These are phyloP conservation scores for Fusarium sp. DNA, from an alignment of 2,329 filamentous ascomycete species.

Conservation along the genomic window DNA sequence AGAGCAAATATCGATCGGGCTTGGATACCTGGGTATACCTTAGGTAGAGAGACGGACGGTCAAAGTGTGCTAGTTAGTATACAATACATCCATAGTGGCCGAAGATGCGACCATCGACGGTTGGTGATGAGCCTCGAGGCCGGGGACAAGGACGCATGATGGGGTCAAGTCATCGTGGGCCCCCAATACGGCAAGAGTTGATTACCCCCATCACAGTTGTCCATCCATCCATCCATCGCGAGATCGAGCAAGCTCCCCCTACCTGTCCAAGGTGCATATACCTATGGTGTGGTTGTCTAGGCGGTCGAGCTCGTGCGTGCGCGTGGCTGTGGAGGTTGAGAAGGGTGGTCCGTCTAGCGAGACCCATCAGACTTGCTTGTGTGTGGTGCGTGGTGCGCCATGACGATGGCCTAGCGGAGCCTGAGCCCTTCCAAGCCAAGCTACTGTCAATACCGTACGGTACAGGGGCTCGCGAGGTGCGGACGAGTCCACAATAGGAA, in stretches of 20 bases:
- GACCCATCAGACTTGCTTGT: neutral
- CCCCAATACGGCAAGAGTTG: constrained; percentile 1
- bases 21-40: neutral
- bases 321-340: constrained; percentile 36
- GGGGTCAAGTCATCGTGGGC: constrained; percentile 32
- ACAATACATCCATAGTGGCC: constrained; percentile 16
- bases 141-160: constrained; percentile 23
- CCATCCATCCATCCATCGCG: neutral
- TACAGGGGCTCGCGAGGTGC: neutral
- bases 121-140: constrained; percentile 38
- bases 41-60: neutral
- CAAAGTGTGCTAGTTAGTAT: constrained; percentile 1
- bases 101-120: constrained; percentile 33
- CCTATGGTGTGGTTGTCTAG: neutral
- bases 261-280: neutral
- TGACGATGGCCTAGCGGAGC: constrained; percentile 5
- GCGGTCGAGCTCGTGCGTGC: constrained; percentile 1
- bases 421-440: neutral
- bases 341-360: constrained; percentile 14
- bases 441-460: neutral
- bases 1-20: constrained; percentile 12
- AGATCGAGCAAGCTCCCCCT: neutral
- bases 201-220: neutral
- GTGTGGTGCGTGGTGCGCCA: neutral
- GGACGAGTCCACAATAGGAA: constrained; percentile 12